Conservation (phyloP, 768 basidiomycete species). For the Ramaria sp. region DNA sequence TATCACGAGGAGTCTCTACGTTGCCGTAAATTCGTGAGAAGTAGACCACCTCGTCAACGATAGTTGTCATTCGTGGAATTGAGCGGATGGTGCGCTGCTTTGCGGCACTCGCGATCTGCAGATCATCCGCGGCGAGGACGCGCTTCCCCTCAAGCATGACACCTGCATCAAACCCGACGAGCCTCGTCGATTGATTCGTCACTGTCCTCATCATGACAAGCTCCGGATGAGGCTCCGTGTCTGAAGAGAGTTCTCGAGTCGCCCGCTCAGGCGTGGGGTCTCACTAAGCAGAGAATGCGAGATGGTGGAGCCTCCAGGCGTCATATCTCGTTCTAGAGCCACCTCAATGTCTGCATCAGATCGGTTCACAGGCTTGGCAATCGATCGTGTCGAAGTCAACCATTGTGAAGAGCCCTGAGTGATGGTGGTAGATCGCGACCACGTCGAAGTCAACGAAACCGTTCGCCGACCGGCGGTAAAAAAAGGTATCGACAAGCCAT, state of each 20-base stretch:
- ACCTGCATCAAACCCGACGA: conserved; percentile 57
- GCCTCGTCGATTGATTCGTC: neutral
- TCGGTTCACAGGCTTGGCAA: neutral
- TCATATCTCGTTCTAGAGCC: neutral
- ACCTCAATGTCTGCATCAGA: neutral
- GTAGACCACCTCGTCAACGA: neutral
- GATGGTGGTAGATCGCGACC: neutral
- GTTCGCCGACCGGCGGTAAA: conserved; percentile 31
- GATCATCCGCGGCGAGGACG: conserved; percentile 38
- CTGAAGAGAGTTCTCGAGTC: neutral
- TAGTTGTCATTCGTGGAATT: neutral
- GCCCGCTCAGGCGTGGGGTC: neutral
- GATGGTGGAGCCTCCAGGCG: too few species aligned
- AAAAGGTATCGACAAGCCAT: conserved; percentile 41
- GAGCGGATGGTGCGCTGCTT: neutral
- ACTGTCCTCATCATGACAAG: neutral
- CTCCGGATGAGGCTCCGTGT: neutral
- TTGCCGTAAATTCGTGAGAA: neutral
- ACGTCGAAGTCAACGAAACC: neutral
- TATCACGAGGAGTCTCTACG: too few species aligned
- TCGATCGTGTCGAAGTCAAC: neutral
- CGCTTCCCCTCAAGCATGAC: conserved; percentile 68
- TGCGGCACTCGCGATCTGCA: neutral
- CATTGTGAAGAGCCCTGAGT: neutral
- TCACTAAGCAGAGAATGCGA: neutral